phyloP scores from a whole-genome alignment of 148 eudicot species.

The Talinum fruticosum region DNA sequence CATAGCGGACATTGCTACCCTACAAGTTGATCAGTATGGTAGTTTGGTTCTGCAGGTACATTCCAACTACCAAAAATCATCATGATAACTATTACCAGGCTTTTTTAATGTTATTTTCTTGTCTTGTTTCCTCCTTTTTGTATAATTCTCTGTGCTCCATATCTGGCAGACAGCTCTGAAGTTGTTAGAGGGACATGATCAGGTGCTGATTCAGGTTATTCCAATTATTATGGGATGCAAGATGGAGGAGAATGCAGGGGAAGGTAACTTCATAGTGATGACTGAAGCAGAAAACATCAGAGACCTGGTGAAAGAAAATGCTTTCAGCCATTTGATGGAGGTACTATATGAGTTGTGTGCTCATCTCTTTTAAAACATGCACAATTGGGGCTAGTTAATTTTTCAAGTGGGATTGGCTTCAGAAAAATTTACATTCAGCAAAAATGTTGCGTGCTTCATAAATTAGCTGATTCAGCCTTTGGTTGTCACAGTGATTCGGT shows the following conservation, averaged over 20 bases:
- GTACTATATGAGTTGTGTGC: slow-evolving; percentile 29
- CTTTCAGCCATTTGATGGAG: slow-evolving; percentile 95
- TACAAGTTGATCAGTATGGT: slow-evolving; percentile 72
- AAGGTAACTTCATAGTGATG: slow-evolving; percentile 40
- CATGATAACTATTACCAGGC: not conserved
- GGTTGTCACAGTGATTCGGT: too few species aligned
- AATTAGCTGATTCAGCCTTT: not conserved
- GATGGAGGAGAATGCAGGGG: slow-evolving; percentile 40
- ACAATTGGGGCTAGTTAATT: not conserved
- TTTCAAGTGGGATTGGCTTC: not conserved
- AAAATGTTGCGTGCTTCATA: not conserved
- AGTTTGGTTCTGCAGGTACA: slow-evolving; percentile 94
- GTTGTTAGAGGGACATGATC: slow-evolving; percentile 63
- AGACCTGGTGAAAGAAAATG: slow-evolving; percentile 64
- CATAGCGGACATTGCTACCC: slow-evolving; percentile 41
- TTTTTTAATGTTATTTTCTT: not conserved
- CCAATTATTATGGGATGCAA: slow-evolving; percentile 70
- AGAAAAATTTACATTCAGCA: not conserved
- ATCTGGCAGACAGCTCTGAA: slow-evolving; percentile 72
- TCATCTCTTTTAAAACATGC: not conserved
- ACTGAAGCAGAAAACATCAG: slow-evolving; percentile 44
- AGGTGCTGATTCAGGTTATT: slow-evolving; percentile 50
- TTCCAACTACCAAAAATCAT: slow-evolving; percentile 20
- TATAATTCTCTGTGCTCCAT: slow-evolving; percentile 19
- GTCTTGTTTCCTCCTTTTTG: not conserved